Base-by-base conservation (phyloP, 805 yeast species). In the Teunomyces kruisii region DNA sequence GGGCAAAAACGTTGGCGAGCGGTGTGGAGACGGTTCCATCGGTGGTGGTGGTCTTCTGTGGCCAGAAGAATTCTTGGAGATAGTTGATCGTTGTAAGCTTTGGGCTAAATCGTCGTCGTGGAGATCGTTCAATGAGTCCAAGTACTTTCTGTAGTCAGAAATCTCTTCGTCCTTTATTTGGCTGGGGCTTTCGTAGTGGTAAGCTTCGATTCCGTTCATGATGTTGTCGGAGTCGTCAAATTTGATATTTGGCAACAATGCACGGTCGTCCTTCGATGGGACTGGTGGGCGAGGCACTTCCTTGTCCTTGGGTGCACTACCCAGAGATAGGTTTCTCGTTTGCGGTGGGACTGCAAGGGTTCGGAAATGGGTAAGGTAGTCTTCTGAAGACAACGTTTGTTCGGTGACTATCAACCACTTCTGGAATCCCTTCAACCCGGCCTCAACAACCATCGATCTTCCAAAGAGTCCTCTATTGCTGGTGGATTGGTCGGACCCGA, bases 391-490 rank as follows among this genome's bases (percentile, higher is more conserved):
- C 45, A 81, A 65, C 44, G 80, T 79, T 47, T 79, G 78, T 59
- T 87, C 95, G 50, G 88, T 86, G 14, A 87, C 71, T 12, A 86
- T 78, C 19, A 86, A 76, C 94, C 94, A 87, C 62, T 86, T 86
- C 53, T 79, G 83, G 77, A 86, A 55, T 73, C 89, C 91, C 51
- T 82, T 83, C 52, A 86, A 74, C 37, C 87, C 88, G 36, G 88
- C 88, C 54, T 89, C 96, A 42, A 88, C 78, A 6, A 89, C 88
- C 45, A 88, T 73, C 0, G 95, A 83, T 52, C 94, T 76, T 8
- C 96, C 96, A 68, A 89, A 89, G 1, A 84, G 62, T 27, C 77
- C 76, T 61, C 86, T 86, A 53, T 81, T 81, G 17, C 70, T 63
- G 27, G 76, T 72, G 0, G 89, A 79, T 57, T 87, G 86, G 58